Conservation (phyloP, 345 rosid species). For the Melastoma malabathricum region DNA sequence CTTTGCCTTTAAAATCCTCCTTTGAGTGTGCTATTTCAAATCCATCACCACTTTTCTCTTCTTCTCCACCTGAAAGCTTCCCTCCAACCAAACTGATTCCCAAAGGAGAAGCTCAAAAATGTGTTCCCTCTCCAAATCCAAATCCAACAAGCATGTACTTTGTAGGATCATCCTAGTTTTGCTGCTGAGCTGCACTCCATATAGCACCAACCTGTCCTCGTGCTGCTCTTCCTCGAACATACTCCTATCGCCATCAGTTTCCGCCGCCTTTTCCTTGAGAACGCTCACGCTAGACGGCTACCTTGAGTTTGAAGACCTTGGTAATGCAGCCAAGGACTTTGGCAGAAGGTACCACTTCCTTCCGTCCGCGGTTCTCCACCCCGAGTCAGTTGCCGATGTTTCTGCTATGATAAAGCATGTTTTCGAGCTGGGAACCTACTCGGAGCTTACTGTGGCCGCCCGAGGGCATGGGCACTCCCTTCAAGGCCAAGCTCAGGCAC, state of each 20-base stretch:
- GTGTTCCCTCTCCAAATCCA: no score
- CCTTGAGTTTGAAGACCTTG: slow-evolving; percentile 37
- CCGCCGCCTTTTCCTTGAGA: slow-evolving; percentile 21
- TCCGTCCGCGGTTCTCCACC: slow-evolving; percentile 65
- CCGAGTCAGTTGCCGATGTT: slow-evolving; percentile 73
- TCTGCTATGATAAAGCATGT: slow-evolving; percentile 44
- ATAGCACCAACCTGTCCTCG: slow-evolving; percentile 34
- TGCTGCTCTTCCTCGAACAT: slow-evolving; percentile 16
- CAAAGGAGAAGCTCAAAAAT: no score
- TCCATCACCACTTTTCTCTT: no score
- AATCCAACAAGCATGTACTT: slow-evolving; percentile 10
- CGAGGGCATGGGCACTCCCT: slow-evolving; percentile 94
- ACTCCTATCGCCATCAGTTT: slow-evolving; percentile 18
- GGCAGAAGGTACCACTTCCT: slow-evolving; percentile 55
- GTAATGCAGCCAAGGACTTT: slow-evolving; percentile 68
- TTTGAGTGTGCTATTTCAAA: no score
- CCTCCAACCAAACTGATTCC: no score
- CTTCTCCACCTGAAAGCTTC: no score
- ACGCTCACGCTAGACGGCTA: slow-evolving; percentile 49
- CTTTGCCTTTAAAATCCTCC: no score
- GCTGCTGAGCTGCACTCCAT: slow-evolving; percentile 45
- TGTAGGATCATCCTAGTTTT: slow-evolving; percentile 36
- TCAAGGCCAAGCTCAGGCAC: slow-evolving; percentile 83
- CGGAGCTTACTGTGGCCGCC: slow-evolving; percentile 77
- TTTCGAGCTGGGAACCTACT: slow-evolving; percentile 39